Evolutionary conservation across 2,329 filamentous ascomycete species (phyloP), one percentile per base, ranked within the genome.

Genomic region (Raffaelea albimanens): DNA sequence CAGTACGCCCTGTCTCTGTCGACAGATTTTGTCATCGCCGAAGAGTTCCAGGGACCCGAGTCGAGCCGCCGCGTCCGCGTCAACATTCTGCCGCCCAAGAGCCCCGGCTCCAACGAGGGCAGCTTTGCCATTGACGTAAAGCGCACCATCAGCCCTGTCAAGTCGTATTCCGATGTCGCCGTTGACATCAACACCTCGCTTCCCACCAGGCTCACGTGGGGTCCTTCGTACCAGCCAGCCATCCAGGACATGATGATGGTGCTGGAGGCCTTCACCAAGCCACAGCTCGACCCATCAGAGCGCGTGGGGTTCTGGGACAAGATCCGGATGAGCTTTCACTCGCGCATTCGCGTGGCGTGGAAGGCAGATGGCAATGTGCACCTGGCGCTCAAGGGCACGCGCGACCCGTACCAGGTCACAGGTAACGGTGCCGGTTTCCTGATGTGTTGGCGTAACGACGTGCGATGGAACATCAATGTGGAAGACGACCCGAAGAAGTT

Each of bases 241-340:
- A 91, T 98, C 43, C 93, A 98, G 63, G 94, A 98, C 60, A 95
- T 97, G 85, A 98, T 98, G 93, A 96, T 97, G 78, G 90, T 90
- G 22, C 86, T 98, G 52, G 93, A 98, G 65, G 91, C 87, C 2
- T 97, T 98, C 62, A 96, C 91, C 1, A 98, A 98, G 61, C 88
- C 91, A 8, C 90, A 91, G 53, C 74, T 96, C 23, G 94, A 98
- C 62, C 85, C 87, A 1, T 97, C 93, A 0, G 94, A 98, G 54
- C 78, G 85, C 48, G 88, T 95, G 42, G 93, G 93, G 3, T 98
- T 98, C 69, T 98, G 93, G 93, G 93, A 98, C 67, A 98, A 98
- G 72, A 90, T 98, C 45, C 78, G 93, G 47, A 75, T 98, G 34
- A 90, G 84, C 57, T 95, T 96, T 63, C 93, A 98, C 64, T 97